Base-by-base conservation (phyloP, 2,329 filamentous ascomycete species). In the Colletotrichum musae region DNA sequence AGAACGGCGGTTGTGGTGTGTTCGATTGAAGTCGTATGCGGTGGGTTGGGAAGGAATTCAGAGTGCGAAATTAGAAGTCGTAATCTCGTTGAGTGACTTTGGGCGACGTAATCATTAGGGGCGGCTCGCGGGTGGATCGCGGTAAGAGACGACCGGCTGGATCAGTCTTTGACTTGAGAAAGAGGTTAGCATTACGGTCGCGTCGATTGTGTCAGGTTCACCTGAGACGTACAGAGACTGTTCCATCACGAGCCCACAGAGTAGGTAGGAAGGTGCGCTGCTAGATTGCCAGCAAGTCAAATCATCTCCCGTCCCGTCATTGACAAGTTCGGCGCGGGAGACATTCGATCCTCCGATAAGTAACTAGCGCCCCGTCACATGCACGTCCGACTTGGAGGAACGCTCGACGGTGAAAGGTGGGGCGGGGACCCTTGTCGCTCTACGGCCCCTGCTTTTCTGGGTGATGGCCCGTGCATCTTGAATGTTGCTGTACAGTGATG, bases 321-420 rank as follows among this genome's bases (percentile, higher is more conserved):
- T 63, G 45, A 43, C 57, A 70, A 57, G 56, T 66, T 61, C 62
- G 18, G 32, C 48, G 56, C 51, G 24, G 56, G 43, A 68, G 61
- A 54, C 51, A 70, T 58, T 70, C 56, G 39, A 61, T 18, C 45
- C 67, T 67, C 63, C 26, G 67, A 61, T 70, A 70, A 61, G 51
- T 70, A 28, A 67, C 62, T 70, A 70, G 67, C 67, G 67, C 67
- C 67, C 67, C 67, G 67, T 67, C 62, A 70, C 45, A 58, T 70
- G 67, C 67, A 70, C 36, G 18, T 45, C 45, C 13, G 51, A 43
- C 32, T 50, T 16, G 54, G 62, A 58, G 51, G 32, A 7, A 51
- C 28, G 48, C 21, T 24, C 2, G 21, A 24, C 21, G 21, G 21
- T 36, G 62, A 48, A 36, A 7, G 7, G 32, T 36, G 32, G 32